phyloP scores from a whole-genome alignment of 192 early-diverging fungal species.

The Coemansia guatemalensis region DNA sequence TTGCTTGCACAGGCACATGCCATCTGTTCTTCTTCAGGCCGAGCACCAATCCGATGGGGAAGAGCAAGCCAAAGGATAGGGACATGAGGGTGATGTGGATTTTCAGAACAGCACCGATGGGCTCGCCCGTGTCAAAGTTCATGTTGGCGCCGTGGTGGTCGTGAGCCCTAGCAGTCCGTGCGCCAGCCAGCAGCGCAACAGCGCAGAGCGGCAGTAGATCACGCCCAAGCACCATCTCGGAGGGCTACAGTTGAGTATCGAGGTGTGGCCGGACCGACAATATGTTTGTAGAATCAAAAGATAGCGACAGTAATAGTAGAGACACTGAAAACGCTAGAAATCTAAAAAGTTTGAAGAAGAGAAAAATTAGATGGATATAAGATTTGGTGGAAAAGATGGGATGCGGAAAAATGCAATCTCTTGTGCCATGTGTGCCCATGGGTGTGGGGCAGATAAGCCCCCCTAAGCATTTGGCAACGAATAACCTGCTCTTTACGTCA shows the following conservation, averaged over 20 bases:
- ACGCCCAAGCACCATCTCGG: not conserved
- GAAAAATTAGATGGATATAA: too few species aligned
- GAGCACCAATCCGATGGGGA: slow-evolving; percentile 58
- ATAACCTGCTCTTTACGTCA: too few species aligned
- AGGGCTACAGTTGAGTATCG: slow-evolving; percentile 1
- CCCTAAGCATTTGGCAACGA: not conserved
- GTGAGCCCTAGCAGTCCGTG: slow-evolving; percentile 17
- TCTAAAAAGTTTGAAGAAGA: too few species aligned
- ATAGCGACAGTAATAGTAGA: not conserved
- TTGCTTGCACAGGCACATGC: slow-evolving; percentile 64
- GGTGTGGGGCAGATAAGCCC: not conserved
- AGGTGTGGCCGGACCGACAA: too few species aligned
- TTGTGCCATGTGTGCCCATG: not conserved
- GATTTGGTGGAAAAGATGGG: not conserved
- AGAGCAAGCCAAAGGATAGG: slow-evolving; percentile 46
- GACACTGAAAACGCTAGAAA: too few species aligned
- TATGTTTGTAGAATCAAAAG: not conserved
- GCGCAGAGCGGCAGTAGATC: slow-evolving; percentile 6
- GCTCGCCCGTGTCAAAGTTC: slow-evolving; percentile 50
- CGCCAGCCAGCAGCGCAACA: slow-evolving; percentile 6
- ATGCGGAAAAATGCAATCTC: not conserved
- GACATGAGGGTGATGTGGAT: slow-evolving; percentile 52
- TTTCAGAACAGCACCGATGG: slow-evolving; percentile 46
- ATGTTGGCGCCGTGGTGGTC: slow-evolving; percentile 52
- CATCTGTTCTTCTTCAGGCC: slow-evolving; percentile 57